Evolutionary conservation across 139 green algal genomes (phyloP), one percentile per base, ranked within the genome.

Genomic region (Tetradesmus lagerheimii): DNA sequence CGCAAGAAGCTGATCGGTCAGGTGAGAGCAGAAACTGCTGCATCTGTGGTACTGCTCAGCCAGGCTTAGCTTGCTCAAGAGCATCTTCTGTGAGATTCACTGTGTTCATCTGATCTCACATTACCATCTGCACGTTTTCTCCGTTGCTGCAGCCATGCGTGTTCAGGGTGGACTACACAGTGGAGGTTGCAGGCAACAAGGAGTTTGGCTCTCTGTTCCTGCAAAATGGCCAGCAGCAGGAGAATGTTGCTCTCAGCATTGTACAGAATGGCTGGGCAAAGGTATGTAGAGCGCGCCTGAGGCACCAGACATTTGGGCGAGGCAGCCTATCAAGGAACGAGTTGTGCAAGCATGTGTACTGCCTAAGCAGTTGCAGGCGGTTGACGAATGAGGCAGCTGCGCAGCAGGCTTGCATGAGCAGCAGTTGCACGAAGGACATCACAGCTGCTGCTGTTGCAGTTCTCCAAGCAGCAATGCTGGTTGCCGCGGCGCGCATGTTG

Each of bases 191-290:
- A 20, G 94, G 93, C 53, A 95, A 95, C 74, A 93, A 96, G 11
- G 97, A 99, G 92, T 99, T 99, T 92, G 98, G 98, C 83, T 96
- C 91, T 16, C 93, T 99, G 0, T 99, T 99, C 90, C 76, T 99
- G 1, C 66, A 91, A 62, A 82, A 67, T 39, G 43, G 53, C 27
- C 25, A 39, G 31, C 88, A 92, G 67, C 93, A 95, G 57, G 94
- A 98, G 41, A 99, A 99, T 84, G 87, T 98, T 16, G 95, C 95
- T 0, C 34, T 99, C 4, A 66, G 83, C 0, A 92, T 98, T 8
- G 96, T 98, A 3, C 50, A 93, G 0, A 90, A 85, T 3, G 98
- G 98, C 41, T 98, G 95, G 95, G 95, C 97, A 34, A 97, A 97
- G 94, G 97, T 98, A 64, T 27, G 94, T 1, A 43, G 16, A 39